Conservation (phyloP, 495 filamentous ascomycete species). For the Hypoxylon fragiforme region DNA sequence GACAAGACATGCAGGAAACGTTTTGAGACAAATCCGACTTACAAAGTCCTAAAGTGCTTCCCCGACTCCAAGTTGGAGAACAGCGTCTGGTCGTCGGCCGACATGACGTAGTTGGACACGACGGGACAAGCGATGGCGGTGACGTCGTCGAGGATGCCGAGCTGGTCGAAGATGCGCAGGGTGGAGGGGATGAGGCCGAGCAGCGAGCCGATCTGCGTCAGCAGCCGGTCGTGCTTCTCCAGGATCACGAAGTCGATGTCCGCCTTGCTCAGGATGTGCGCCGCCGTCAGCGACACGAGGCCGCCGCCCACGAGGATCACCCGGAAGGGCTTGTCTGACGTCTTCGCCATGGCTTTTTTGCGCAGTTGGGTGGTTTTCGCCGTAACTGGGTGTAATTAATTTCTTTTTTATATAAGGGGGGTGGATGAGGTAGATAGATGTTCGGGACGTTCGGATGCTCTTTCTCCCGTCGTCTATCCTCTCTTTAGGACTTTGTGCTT, state of each 20-base stretch:
- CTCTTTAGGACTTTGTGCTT: too few species aligned
- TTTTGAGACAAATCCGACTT: slow-evolving; percentile 2
- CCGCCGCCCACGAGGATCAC: slow-evolving; percentile 59
- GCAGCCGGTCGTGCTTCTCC: slow-evolving; percentile 43
- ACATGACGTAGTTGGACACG: slow-evolving; percentile 22
- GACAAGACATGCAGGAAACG: too few species aligned
- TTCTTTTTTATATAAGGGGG: too few species aligned
- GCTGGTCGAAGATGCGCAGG: slow-evolving; percentile 53
- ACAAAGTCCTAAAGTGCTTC: slow-evolving; percentile 8
- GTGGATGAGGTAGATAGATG: too few species aligned
- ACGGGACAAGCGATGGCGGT: slow-evolving; percentile 15
- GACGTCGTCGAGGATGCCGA: slow-evolving; percentile 45
- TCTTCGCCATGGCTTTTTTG: slow-evolving; percentile 5
- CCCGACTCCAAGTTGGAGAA: not conserved
- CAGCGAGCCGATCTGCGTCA: slow-evolving; percentile 46
- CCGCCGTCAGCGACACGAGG: slow-evolving; percentile 53
- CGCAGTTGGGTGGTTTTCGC: too few species aligned
- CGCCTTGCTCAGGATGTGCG: slow-evolving; percentile 47
- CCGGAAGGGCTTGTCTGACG: slow-evolving; percentile 43
- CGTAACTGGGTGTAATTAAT: too few species aligned
- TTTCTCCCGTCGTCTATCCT: too few species aligned
- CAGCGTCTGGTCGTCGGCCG: slow-evolving; percentile 24
- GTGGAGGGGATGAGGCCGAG: slow-evolving; percentile 42
- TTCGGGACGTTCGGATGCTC: too few species aligned
- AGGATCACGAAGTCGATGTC: slow-evolving; percentile 56